Evolutionary conservation across 257 asterid species (phyloP).

Genomic region (Rubia yunnanensis): DNA sequence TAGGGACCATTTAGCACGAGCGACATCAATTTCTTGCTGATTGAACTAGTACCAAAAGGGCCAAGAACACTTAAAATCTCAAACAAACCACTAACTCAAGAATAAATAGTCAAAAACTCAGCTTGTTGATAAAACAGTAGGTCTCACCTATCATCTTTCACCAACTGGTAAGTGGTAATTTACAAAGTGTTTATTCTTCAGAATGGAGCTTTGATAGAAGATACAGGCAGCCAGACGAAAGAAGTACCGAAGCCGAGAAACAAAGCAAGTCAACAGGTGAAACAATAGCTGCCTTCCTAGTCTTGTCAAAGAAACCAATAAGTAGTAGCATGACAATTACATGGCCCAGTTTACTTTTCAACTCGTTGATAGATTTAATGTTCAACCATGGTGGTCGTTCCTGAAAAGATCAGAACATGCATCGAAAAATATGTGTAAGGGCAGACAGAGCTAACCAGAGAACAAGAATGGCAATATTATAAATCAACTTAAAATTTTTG

Average conservation of each 20-base stretch:
- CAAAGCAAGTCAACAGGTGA: slow-evolving; percentile 81
- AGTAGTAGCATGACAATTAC: slow-evolving; percentile 93
- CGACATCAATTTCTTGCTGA: not conserved
- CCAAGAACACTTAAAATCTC: not conserved
- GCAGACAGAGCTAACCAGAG: not conserved
- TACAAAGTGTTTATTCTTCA: slow-evolving; percentile 8
- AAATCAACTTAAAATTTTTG: not conserved
- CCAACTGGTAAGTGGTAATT: not conserved
- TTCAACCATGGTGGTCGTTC: slow-evolving; percentile 88
- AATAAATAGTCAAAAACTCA: not conserved
- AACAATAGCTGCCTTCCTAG: slow-evolving; percentile 67
- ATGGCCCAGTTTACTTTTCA: slow-evolving; percentile 85
- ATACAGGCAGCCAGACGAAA: slow-evolving; percentile 70
- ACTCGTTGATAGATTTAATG: slow-evolving; percentile 65
- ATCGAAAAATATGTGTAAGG: not conserved
- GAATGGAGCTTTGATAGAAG: slow-evolving; percentile 60
- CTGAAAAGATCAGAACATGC: slow-evolving; percentile 23
- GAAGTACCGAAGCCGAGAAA: slow-evolving; percentile 69
- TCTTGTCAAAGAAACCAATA: slow-evolving; percentile 82
- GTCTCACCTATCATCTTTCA: not conserved
- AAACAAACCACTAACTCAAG: not conserved
- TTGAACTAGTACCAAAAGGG: not conserved
- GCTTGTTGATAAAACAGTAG: not conserved
- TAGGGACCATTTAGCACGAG: not conserved
- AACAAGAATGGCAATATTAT: not conserved